phyloP scores from a whole-genome alignment of 2,329 filamentous ascomycete genomes.

The Fusarium miscanthi region DNA sequence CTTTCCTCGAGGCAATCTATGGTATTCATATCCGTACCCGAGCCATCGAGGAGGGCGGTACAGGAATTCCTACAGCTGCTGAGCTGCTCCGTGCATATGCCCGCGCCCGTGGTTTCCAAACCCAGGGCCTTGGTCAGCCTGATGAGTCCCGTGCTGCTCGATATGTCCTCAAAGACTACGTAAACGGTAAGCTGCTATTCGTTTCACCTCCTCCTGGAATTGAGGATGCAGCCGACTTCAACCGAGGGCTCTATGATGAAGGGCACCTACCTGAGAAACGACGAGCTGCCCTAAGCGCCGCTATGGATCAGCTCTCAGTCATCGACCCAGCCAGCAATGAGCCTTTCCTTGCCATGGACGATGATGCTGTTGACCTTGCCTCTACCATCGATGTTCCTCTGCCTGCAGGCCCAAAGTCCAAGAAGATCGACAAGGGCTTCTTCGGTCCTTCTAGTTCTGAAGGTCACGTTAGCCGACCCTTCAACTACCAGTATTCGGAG shows the following conservation, averaged over 20 bases:
- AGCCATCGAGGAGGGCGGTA: constrained; percentile 91
- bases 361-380: constrained; percentile 47
- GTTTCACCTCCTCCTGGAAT: constrained; percentile 85
- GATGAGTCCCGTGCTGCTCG: constrained; percentile 93
- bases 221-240: constrained; percentile 82
- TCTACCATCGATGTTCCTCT: constrained; percentile 61
- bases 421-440: constrained; percentile 87
- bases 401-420: constrained; percentile 76
- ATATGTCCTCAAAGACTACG: constrained; percentile 94
- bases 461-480: constrained; percentile 80
- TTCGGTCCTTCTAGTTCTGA: constrained; percentile 75
- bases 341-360: constrained; percentile 44
- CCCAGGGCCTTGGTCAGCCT: constrained; percentile 87
- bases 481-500: constrained; percentile 89
- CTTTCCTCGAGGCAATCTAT: constrained; percentile 92
- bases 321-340: constrained; percentile 45
- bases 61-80: constrained; percentile 83
- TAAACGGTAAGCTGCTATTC: constrained; percentile 93
- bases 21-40: constrained; percentile 88
- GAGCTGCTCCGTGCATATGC: constrained; percentile 91
- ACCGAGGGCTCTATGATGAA: constrained; percentile 87
- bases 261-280: constrained; percentile 85
- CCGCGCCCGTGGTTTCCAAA: constrained; percentile 88
- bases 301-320: constrained; percentile 60
- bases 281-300: constrained; percentile 69